Conservation (phyloP, 176 grass and related monocot genomes). For the Leersia perrieri region DNA sequence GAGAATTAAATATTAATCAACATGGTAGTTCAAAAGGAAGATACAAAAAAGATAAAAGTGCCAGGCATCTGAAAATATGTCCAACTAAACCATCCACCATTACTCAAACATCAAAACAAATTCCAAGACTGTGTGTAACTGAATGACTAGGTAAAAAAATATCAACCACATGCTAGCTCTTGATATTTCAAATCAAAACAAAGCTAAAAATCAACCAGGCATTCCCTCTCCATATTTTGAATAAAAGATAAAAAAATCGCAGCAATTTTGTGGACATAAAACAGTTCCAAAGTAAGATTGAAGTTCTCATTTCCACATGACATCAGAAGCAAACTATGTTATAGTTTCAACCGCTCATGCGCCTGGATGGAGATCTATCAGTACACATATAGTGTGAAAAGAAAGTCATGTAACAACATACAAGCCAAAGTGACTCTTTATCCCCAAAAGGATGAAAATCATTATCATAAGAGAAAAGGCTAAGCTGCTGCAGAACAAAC, state of each 20-base stretch:
- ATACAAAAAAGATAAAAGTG: not conserved
- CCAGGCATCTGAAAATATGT: constrained; percentile 10
- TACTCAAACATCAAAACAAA: too few species aligned
- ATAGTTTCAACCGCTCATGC: not conserved
- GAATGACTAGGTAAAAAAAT: constrained; percentile 10
- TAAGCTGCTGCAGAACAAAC: constrained; percentile 34
- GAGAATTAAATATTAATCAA: constrained; percentile 19
- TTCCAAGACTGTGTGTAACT: not conserved
- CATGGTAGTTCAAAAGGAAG: not conserved
- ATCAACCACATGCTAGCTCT: not conserved
- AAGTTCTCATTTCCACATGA: constrained; percentile 3
- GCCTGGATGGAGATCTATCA: not conserved
- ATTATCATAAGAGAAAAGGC: not conserved
- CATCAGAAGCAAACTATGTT: not conserved
- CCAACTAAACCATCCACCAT: not conserved
- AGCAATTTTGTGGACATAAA: not conserved
- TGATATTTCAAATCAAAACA: constrained; percentile 7
- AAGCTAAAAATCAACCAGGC: not conserved
- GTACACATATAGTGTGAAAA: not conserved
- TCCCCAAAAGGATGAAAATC: not conserved
- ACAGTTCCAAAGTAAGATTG: not conserved
- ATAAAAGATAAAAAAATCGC: not conserved
- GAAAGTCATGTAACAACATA: not conserved
- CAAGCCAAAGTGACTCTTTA: not conserved
- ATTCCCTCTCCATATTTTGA: not conserved